Conservation (phyloP, 345 rosid genomes). For the Mercurialis annua region DNA sequence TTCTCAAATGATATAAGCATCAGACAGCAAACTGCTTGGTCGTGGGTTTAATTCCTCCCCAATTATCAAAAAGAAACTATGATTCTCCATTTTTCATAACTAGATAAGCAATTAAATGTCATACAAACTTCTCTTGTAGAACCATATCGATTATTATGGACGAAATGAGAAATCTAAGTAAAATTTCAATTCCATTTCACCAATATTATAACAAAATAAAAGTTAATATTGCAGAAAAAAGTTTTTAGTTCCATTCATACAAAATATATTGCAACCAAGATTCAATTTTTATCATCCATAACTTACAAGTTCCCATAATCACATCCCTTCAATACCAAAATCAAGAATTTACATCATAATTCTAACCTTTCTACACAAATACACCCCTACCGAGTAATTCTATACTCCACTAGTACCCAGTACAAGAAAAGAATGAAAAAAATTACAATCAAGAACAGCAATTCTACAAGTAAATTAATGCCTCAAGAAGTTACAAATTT, state of each 20-base stretch:
- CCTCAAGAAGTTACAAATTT: constrained; percentile 1
- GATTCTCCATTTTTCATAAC: neutral
- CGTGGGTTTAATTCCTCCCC: too few relatives aligned
- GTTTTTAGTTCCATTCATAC: neutral
- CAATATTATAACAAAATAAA: neutral
- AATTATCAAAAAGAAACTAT: neutral
- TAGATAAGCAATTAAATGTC: neutral
- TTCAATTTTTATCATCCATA: neutral
- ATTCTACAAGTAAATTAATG: neutral
- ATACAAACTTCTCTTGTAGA: neutral
- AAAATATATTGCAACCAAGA: neutral
- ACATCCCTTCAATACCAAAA: neutral
- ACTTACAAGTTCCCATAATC: constrained; percentile 3
- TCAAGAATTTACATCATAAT: neutral
- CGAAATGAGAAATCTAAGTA: neutral
- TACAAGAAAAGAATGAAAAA: neutral
- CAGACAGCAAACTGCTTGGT: too few relatives aligned
- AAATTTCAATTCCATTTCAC: neutral
- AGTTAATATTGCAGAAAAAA: neutral
- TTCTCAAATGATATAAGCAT: too few relatives aligned
- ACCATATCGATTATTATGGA: neutral
- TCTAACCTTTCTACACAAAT: neutral
- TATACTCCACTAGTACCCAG: neutral
- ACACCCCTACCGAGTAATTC: neutral
- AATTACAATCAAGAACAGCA: neutral